Evolutionary conservation across 805 yeast species (phyloP).

Genomic region (Myxozyma nipponensis): DNA sequence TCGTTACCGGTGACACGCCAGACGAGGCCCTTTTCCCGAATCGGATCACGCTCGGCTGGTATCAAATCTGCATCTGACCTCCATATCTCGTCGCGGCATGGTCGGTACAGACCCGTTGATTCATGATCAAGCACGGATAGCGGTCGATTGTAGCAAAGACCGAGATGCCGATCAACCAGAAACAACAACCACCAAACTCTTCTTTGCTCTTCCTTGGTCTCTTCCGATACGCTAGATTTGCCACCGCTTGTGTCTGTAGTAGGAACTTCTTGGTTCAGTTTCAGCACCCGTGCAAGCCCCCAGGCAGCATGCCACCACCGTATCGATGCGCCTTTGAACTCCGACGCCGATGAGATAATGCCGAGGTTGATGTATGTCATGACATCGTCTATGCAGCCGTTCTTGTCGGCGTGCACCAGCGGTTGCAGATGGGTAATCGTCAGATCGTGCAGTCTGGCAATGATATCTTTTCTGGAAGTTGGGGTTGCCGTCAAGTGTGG

Average conservation of each 20-base stretch:
- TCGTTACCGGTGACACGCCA: constrained; percentile 36
- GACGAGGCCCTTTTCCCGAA: constrained; percentile 32
- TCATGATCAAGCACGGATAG: constrained; percentile 37
- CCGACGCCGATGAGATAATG: constrained; percentile 36
- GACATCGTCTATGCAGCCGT: constrained; percentile 34
- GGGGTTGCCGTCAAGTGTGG: constrained; percentile 34
- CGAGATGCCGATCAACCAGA: constrained; percentile 41
- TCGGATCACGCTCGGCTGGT: constrained; percentile 35
- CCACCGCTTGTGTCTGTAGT: constrained; percentile 9
- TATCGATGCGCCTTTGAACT: constrained; percentile 35
- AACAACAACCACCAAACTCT: constrained; percentile 45
- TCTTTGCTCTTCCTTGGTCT: constrained; percentile 40
- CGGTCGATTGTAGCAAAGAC: constrained; percentile 39
- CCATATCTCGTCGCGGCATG: constrained; percentile 40
- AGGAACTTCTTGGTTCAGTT: constrained; percentile 32
- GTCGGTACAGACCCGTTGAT: constrained; percentile 35
- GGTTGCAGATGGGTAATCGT: constrained; percentile 31
- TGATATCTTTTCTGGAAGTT: constrained; percentile 30
- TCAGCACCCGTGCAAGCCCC: constrained; percentile 35
- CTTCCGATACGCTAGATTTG: constrained; percentile 27
- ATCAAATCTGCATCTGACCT: constrained; percentile 30
- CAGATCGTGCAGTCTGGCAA: constrained; percentile 28
- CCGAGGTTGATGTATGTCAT: constrained; percentile 36
- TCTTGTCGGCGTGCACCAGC: constrained; percentile 29
- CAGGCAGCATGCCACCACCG: constrained; percentile 37